Conservation (phyloP, 2,329 filamentous ascomycete species). For the Aspergillus sp. region DNA sequence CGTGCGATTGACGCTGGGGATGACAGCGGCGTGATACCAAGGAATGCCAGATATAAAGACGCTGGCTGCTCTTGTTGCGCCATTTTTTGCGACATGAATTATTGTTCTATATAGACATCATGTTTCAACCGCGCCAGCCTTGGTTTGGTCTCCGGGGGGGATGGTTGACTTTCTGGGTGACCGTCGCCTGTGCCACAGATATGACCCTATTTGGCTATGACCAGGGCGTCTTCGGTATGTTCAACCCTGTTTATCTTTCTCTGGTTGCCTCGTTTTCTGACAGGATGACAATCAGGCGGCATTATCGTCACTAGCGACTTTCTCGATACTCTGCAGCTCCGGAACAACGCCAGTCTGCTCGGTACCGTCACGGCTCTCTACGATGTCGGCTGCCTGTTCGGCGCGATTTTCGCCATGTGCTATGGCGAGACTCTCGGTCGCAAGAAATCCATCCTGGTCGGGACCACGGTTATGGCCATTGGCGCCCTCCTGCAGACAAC, state of each 20-base stretch:
- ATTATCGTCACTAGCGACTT: constrained; percentile 18
- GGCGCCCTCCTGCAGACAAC: constrained; percentile 22
- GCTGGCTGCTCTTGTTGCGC: too few species aligned
- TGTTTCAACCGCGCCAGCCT: not conserved
- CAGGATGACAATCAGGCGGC: constrained; percentile 7
- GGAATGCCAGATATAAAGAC: too few species aligned
- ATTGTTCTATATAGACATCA: not conserved
- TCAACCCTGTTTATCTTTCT: not conserved
- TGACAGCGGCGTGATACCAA: too few species aligned
- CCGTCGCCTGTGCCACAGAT: constrained; percentile 13
- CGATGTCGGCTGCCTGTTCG: constrained; percentile 21
- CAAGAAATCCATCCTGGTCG: constrained; percentile 15
- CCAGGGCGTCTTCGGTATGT: constrained; percentile 6
- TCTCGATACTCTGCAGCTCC: constrained; percentile 9
- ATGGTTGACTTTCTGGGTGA: constrained; percentile 16
- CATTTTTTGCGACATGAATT: too few species aligned
- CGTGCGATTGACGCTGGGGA: too few species aligned
- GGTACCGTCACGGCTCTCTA: constrained; percentile 11
- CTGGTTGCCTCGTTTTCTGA: constrained; percentile 2
- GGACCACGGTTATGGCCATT: constrained; percentile 15
- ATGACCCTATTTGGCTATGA: constrained; percentile 17
- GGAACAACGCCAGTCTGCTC: constrained; percentile 2
- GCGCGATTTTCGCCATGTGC: constrained; percentile 14
- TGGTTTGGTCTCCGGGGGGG: constrained; percentile 14
- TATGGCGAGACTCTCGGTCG: constrained; percentile 15